Evolutionary conservation across 2,329 filamentous ascomycete genomes (phyloP), one percentile per base, ranked within the genome.

Genomic region (Colletotrichum noveboracense): DNA sequence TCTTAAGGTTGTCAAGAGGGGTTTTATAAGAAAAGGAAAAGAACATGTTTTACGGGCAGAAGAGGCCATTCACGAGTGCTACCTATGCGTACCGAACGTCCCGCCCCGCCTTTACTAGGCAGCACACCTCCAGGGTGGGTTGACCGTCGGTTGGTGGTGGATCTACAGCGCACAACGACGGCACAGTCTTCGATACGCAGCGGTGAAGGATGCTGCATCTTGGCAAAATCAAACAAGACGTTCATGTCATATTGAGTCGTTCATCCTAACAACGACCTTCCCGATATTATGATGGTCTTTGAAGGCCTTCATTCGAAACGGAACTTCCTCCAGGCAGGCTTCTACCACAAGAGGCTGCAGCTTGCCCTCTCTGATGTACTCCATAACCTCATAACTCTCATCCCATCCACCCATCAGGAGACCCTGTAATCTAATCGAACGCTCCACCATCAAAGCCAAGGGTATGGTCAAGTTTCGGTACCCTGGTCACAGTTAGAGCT

Each of bases 121-220:
- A 43, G 38, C 38, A 43, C 38, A 43, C 38, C 38, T 43, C 38
- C 38, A 43, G 38, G 2, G 38, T 10, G 38, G 38, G 38, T 43
- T 43, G 16, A 48, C 38, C 38, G 38, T 48, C 9, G 18, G 18
- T 5, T 48, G 38, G n/a, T 48, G 38, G 38, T 48, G 38, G 38
- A n/a, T 3, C 38, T 48, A 1, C 9, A 2, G 18, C 0, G 2
- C 38, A n/a, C 0, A 48, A 48, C 9, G 18, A 2, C 18, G 38
- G 38, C 38, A 48, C 18, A n/a, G 38, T 48, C 9, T 0, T 48
- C 18, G 38, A 48, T 48, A 48, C 3, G 38, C 18, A 48, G 9
- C 9, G 38, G 38, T 48, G 18, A n/a, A 48, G 18, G 10, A n/a
- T 48, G 9, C 38, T 48, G 38, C 9, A 3, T 3, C 38, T 48